Evolutionary conservation across 2,329 filamentous ascomycete genomes (phyloP).

Genomic region (Colletotrichum karsti): DNA sequence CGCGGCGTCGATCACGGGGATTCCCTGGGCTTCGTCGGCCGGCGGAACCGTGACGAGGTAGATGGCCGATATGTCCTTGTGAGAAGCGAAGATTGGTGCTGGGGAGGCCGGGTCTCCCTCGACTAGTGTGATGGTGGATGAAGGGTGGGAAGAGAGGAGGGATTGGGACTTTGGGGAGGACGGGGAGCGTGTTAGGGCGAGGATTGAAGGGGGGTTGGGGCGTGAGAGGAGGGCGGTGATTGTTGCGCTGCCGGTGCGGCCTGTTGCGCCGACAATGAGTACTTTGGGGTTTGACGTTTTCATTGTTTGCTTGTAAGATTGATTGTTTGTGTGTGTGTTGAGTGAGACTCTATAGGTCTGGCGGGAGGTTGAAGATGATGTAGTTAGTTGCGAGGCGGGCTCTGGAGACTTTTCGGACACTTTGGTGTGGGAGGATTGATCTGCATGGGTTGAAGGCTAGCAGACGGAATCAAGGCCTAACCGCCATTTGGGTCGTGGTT

Average conservation of each 20-base stretch:
- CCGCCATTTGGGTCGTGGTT: no score
- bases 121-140: conserved; percentile 27
- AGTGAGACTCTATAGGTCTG: no score
- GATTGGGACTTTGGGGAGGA: conserved; percentile 12
- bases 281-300: conserved; percentile 44
- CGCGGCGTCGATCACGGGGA: conserved; percentile 34
- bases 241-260: conserved; percentile 54
- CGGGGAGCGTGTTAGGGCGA: conserved; percentile 13
- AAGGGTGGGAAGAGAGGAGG: not conserved
- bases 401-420: conserved; percentile 17
- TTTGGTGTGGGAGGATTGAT: not conserved
- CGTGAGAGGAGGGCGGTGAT: conserved; percentile 35
- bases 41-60: conserved; percentile 38
- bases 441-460: no score
- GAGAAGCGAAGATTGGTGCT: conserved; percentile 27
- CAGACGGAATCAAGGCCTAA: no score
- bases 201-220: not conserved
- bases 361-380: not conserved
- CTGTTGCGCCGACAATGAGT: conserved; percentile 55
- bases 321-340: not conserved
- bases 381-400: not conserved
- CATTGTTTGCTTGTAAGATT: not conserved
- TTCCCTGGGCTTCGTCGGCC: conserved; percentile 33
- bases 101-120: conserved; percentile 17
- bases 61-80: conserved; percentile 32